Percentiles rank a stretch among this genome's conserved stretches.
phyloP scores from a whole-genome alignment of 2,329 filamentous ascomycete genomes.

The Aotearoamyces nothofagi region DNA sequence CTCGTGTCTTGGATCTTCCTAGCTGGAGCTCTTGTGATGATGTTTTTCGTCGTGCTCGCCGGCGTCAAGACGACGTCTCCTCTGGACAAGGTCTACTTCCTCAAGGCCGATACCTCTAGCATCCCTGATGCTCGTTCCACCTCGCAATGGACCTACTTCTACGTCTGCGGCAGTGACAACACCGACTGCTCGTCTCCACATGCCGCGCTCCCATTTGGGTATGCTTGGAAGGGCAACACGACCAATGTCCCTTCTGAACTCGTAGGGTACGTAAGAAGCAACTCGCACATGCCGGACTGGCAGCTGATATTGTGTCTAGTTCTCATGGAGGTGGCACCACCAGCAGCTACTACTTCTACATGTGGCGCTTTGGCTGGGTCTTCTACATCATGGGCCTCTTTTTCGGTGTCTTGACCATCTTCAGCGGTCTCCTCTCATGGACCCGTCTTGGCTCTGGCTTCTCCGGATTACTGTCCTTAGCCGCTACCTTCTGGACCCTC shows the following conservation, averaged over 20 bases:
- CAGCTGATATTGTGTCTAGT: conserved; percentile 18
- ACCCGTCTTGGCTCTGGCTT: conserved; percentile 56
- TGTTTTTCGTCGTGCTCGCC: conserved; percentile 50
- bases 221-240: conserved; percentile 46
- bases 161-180: conserved; percentile 54
- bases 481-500: conserved; percentile 55
- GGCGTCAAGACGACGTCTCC: conserved; percentile 38
- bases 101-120: conserved; percentile 59
- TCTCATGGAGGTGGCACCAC: conserved; percentile 39
- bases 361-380: conserved; percentile 86
- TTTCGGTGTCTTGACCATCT: conserved; percentile 55
- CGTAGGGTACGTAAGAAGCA: conserved; percentile 26
- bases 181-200: conserved; percentile 47
- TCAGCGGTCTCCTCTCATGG: conserved; percentile 52
- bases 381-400: conserved; percentile 77
- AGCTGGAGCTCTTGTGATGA: conserved; percentile 43
- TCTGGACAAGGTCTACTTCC: conserved; percentile 70
- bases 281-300: neutral
- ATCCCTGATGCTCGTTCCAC: conserved; percentile 50
- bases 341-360: conserved; percentile 53
- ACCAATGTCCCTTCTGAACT: conserved; percentile 36
- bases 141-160: conserved; percentile 86
- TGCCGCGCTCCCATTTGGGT: conserved; percentile 55
- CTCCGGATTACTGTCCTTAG: conserved; percentile 37
- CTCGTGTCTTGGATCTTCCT: conserved; percentile 44